Evolutionary conservation across 768 basidiomycete genomes (phyloP), one percentile per base, ranked within the genome.

Genomic region (Lactarius vividus): DNA sequence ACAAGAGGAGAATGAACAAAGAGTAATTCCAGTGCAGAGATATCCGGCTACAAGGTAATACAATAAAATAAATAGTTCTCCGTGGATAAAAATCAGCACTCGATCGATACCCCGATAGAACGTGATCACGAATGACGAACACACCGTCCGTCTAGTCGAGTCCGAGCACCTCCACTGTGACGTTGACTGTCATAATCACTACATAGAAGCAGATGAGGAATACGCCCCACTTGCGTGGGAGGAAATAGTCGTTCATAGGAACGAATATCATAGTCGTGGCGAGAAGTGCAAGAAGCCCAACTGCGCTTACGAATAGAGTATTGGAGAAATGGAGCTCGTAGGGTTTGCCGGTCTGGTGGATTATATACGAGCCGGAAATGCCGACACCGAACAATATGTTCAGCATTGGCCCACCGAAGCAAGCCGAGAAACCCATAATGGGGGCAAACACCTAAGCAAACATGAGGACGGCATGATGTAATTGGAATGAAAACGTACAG

Each of bases 401-500:
- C 70, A 94, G 84, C 92, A 94, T 93, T 0, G 93, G 92, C 1
- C 92, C 90, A 57, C 94, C 94, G 70, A 96, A 96, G 75, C 94
- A 97, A 0, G 94, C 95, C 5, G 93, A 92, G 77, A 97, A 95
- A 28, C 91, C 94, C 95, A 96, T 97, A 72, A 94, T 86, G 44
- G 88, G 95, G 42, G 89, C 93, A 75, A 94, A 96, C 20, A 85
- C 86, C 87, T 91, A 64, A 1, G 52, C 20, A 18, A 40, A 37
- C 13, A 28, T 7, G 26, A 57, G 49, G 23, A 39, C 35, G 33
- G 23, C 7, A 60, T 63, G 15, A 44, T 31, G 13, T 16, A 20
- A 35, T 7, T 40, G 46, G 28, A 29, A 33, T 8, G 58, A 65
- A 49, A 3, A 80, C 85, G 62, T 78, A 86, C 91, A 26, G 96